Evolutionary conservation across 2,329 filamentous ascomycete species (phyloP).

Genomic region (Tolypocladium endophyticum): DNA sequence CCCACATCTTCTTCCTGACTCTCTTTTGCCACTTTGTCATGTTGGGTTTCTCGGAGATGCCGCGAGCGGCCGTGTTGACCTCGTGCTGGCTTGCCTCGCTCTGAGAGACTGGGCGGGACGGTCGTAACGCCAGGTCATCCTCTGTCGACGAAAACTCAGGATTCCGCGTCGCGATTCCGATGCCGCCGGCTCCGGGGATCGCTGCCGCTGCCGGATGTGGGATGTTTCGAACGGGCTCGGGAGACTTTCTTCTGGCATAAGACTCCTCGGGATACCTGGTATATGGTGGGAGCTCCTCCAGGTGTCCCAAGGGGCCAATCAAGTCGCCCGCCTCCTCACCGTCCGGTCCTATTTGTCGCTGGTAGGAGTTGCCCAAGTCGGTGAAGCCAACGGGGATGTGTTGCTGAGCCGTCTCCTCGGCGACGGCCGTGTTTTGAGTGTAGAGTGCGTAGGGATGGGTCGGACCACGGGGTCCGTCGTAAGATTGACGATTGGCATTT

Average conservation of each 20-base stretch:
- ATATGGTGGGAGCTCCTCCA: conserved; percentile 86
- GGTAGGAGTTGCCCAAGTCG: conserved; percentile 55
- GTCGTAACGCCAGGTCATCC: conserved; percentile 41
- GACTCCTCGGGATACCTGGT: conserved; percentile 75
- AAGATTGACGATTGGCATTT: conserved; percentile 28
- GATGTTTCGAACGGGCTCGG: conserved; percentile 8
- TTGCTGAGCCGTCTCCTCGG: conserved; percentile 35
- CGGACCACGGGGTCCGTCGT: conserved; percentile 53
- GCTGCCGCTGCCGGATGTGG: conserved; percentile 5
- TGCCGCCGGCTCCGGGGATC: conserved; percentile 48
- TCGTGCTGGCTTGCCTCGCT: conserved; percentile 44
- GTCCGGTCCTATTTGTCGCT: conserved; percentile 62
- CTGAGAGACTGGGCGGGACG: conserved; percentile 39
- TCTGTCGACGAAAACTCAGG: conserved; percentile 50
- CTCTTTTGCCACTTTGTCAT: conserved; percentile 40
- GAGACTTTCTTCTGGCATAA: conserved; percentile 36
- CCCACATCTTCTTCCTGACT: conserved; percentile 45
- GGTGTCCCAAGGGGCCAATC: conserved; percentile 78
- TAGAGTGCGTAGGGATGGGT: conserved; percentile 84
- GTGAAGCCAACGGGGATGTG: conserved; percentile 65
- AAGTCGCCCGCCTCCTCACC: conserved; percentile 82
- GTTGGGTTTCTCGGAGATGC: conserved; percentile 35
- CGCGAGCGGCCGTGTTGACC: conserved; percentile 39
- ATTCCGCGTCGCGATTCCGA: conserved; percentile 49
- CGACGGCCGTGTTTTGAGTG: conserved; percentile 58